Percentiles rank a stretch among this genome's conserved stretches.
phyloP scores from a whole-genome alignment of 305 asterid species.

The Fraxinus angustifolia region DNA sequence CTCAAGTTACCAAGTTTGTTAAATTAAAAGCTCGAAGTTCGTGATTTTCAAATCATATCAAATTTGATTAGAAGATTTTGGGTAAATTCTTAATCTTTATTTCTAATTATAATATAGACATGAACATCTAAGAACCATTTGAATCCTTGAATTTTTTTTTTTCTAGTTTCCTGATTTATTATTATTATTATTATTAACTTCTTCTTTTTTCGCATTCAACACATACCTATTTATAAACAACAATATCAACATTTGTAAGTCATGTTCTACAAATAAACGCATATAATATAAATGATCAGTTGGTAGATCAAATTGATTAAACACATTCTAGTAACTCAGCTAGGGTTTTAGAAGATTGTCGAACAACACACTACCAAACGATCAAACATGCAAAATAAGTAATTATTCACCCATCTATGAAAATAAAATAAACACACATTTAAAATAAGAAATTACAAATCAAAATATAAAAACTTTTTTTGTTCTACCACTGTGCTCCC shows the following conservation, averaged over 20 bases:
- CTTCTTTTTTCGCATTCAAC: neutral
- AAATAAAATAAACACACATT: neutral
- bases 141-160: neutral
- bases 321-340: neutral
- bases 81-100: neutral
- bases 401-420: neutral
- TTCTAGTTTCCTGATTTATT: neutral
- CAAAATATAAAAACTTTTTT: neutral
- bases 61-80: neutral
- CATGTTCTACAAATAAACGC: neutral
- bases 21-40: neutral
- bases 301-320: neutral
- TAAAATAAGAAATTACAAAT: neutral
- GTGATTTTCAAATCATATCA: neutral
- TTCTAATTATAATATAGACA: neutral
- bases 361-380: neutral
- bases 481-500: neutral
- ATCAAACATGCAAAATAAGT: neutral
- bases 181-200: no score
- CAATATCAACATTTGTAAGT: neutral
- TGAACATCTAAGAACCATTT: neutral
- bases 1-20: neutral
- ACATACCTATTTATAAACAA: neutral
- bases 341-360: neutral
- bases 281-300: neutral